Conservation (phyloP, 148 eudicot species). For the Persicaria tinctoria region DNA sequence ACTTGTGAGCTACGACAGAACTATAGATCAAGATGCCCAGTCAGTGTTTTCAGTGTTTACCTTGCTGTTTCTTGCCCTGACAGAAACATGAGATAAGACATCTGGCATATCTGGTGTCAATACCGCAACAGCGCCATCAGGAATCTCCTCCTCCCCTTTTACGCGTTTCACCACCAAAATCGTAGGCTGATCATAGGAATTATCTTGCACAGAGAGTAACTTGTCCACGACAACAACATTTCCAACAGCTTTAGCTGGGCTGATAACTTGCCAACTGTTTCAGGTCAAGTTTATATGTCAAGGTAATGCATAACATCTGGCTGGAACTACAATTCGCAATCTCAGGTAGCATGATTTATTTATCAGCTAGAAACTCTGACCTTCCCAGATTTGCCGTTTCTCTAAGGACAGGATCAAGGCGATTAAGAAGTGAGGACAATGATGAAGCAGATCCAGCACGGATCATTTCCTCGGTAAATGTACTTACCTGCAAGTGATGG, state of each 20-base stretch:
- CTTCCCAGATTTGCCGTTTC: constrained; percentile 91
- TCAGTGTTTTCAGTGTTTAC: constrained; percentile 19
- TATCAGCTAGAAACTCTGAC: constrained; percentile 22
- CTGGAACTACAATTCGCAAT: not conserved
- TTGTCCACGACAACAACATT: constrained; percentile 87
- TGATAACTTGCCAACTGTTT: constrained; percentile 95
- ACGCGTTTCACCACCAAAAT: constrained; percentile 86
- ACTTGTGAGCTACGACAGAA: not conserved
- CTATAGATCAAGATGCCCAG: not conserved
- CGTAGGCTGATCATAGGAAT: constrained; percentile 67
- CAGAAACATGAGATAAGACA: constrained; percentile 96
- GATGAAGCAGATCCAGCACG: constrained; percentile 99
- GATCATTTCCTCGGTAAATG: constrained; percentile 91
- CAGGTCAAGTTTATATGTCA: constrained; percentile 16
- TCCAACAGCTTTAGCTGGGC: constrained; percentile 91
- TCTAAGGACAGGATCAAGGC: constrained; percentile 95
- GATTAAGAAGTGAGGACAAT: constrained; percentile 75
- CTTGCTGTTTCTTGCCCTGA: constrained; percentile 97
- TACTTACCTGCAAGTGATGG: constrained; percentile 48
- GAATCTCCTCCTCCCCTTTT: constrained; percentile 97
- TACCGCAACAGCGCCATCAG: constrained; percentile 94
- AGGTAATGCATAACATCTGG: constrained; percentile 7
- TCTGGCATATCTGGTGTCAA: constrained; percentile 99
- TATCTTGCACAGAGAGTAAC: constrained; percentile 83
- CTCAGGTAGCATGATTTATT: not conserved